A percentile compares a stretch with the other conserved stretches of the same genome.
phyloP scores from a whole-genome alignment of 1,139 yeast genomes.

The Diutina catenulata region DNA sequence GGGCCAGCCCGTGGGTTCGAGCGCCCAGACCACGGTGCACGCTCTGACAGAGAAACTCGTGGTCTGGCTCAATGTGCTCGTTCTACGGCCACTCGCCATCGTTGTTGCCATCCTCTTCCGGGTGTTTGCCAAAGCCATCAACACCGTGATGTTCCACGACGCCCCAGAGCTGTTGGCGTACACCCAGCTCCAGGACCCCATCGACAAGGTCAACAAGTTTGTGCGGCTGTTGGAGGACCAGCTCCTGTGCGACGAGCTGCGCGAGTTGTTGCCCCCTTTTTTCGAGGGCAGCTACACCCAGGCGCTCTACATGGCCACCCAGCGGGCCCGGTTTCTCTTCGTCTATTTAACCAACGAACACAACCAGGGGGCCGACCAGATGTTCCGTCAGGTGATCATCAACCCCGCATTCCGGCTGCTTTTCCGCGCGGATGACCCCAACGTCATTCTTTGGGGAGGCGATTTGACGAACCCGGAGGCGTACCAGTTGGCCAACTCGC shows the following conservation, averaged over 20 bases:
- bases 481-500: slow-evolving; percentile 67
- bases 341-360: slow-evolving; percentile 66
- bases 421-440: slow-evolving; percentile 21
- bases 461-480: slow-evolving; percentile 73
- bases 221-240: slow-evolving; percentile 1
- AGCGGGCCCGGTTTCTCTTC: slow-evolving; percentile 56
- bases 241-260: background rate
- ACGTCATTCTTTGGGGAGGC: slow-evolving; percentile 76
- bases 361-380: slow-evolving; percentile 47
- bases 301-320: slow-evolving; percentile 58
- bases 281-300: slow-evolving; percentile 68
- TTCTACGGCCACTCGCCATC: background rate
- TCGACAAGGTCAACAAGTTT: slow-evolving; percentile 1
- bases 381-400: slow-evolving; percentile 46
- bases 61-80: background rate
- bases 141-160: background rate
- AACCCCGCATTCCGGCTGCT: slow-evolving; percentile 40
- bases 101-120: background rate
- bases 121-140: background rate
- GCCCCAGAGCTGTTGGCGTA: background rate
- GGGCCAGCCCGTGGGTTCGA: background rate
- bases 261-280: slow-evolving; percentile 30
- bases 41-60: background rate
- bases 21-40: background rate
- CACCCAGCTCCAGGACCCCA: background rate